Percentiles rank a stretch among this genome's conserved stretches.
phyloP scores from a whole-genome alignment of 805 yeast species.

The Ogataea haglerorum region DNA sequence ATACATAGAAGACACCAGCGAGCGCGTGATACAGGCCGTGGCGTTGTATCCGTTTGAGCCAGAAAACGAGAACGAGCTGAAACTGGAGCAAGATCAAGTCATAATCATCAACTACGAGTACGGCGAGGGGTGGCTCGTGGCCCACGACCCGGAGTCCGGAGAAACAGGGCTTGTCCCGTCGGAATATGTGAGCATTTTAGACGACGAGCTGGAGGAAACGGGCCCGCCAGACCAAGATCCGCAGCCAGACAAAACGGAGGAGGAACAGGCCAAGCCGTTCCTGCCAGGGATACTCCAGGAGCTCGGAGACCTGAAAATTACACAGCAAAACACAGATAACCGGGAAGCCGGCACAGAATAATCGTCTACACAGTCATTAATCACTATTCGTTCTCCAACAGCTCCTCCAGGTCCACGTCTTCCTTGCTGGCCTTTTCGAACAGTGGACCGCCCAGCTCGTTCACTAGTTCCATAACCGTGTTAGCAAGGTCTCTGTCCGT shows the following conservation, averaged over 20 bases:
- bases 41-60: slow-evolving; percentile 89
- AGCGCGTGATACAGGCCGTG: slow-evolving; percentile 48
- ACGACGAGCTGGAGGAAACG: slow-evolving; percentile 12
- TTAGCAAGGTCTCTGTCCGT: slow-evolving; percentile 56
- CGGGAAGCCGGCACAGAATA: background rate
- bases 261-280: slow-evolving; percentile 42
- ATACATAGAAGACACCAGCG: slow-evolving; percentile 8
- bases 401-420: slow-evolving; percentile 51
- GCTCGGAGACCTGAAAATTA: slow-evolving; percentile 15
- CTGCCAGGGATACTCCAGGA: slow-evolving; percentile 34
- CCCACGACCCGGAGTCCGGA: slow-evolving; percentile 70
- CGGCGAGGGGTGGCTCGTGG: slow-evolving; percentile 99
- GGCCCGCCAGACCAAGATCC: no score
- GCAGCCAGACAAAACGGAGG: no score
- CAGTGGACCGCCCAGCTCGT: slow-evolving; percentile 59
- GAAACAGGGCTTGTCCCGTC: slow-evolving; percentile 94
- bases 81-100: slow-evolving; percentile 72
- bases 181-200: slow-evolving; percentile 70
- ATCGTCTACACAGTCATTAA: background rate
- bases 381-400: slow-evolving; percentile 35
- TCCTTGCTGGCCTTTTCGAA: slow-evolving; percentile 35
- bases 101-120: slow-evolving; percentile 86
- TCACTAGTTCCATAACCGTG: slow-evolving; percentile 49
- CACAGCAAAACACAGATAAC: slow-evolving; percentile 1
- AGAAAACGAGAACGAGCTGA: slow-evolving; percentile 91